phyloP scores from a whole-genome alignment of 352 stramenopile species.

The Pythium aphanidermatum region DNA sequence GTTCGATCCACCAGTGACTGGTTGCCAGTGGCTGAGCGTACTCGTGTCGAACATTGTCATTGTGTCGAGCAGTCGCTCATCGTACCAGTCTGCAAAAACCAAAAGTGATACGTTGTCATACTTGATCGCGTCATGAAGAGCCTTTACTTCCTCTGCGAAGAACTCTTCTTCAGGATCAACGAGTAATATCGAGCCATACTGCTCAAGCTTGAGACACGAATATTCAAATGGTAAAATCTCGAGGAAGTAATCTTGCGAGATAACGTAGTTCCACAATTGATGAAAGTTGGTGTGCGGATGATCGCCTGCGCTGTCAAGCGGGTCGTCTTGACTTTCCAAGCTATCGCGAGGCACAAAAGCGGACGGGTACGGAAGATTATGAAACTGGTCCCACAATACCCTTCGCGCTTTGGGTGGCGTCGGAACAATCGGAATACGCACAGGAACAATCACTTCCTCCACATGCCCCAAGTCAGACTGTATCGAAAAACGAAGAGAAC shows the following conservation, averaged over 20 bases:
- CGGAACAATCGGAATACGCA: slow-evolving; percentile 43
- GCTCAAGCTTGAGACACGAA: slow-evolving; percentile 55
- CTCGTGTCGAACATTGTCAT: slow-evolving; percentile 81
- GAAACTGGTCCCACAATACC: slow-evolving; percentile 87
- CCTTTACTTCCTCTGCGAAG: slow-evolving; percentile 55
- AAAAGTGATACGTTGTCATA: slow-evolving; percentile 66
- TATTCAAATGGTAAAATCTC: slow-evolving; percentile 81
- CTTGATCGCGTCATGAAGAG: slow-evolving; percentile 49
- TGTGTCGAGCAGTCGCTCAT: slow-evolving; percentile 44
- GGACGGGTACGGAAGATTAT: slow-evolving; percentile 84
- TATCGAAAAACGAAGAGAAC: slow-evolving; percentile 39
- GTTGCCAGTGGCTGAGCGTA: slow-evolving; percentile 71
- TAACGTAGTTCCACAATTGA: slow-evolving; percentile 70
- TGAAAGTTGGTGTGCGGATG: slow-evolving; percentile 86
- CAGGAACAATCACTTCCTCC: slow-evolving; percentile 36
- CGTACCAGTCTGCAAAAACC: slow-evolving; percentile 81
- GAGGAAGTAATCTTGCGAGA: slow-evolving; percentile 57
- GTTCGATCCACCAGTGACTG: slow-evolving; percentile 74
- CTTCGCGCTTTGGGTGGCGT: slow-evolving; percentile 36
- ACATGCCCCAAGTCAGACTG: slow-evolving; percentile 27
- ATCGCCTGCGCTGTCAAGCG: slow-evolving; percentile 74
- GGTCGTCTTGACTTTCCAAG: slow-evolving; percentile 51
- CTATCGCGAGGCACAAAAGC: slow-evolving; percentile 77
- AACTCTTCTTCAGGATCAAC: slow-evolving; percentile 82
- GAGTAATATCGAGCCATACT: slow-evolving; percentile 74